Conservation (phyloP, 495 filamentous ascomycete species). For the Talaromyces ruber region DNA sequence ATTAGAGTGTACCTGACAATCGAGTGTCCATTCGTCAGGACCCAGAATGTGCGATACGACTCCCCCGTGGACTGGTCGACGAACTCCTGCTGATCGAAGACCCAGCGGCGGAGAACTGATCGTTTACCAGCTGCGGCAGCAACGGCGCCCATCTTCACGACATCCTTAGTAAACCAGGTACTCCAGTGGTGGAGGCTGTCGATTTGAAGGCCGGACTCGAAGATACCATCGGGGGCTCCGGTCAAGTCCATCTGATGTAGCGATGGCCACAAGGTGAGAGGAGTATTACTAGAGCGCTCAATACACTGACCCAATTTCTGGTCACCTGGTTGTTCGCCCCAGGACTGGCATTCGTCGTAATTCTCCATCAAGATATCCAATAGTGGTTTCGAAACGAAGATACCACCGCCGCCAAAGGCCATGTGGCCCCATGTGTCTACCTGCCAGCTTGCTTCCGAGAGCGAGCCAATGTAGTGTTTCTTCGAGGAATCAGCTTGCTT, state of each 20-base stretch:
- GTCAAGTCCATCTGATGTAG: conserved; percentile 57
- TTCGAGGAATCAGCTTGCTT: conserved; percentile 43
- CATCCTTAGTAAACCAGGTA: conserved; percentile 42
- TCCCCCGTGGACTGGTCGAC: conserved; percentile 30
- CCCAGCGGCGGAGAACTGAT: conserved; percentile 52
- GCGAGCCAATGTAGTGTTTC: conserved; percentile 51
- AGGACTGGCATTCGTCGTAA: conserved; percentile 44
- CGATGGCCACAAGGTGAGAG: conserved; percentile 47
- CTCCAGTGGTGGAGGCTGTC: conserved; percentile 62
- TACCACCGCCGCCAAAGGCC: conserved; percentile 62
- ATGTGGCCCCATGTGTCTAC: conserved; percentile 53
- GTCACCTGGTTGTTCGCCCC: conserved; percentile 47
- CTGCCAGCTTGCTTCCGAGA: conserved; percentile 54
- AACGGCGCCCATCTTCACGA: conserved; percentile 51
- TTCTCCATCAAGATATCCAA: conserved; percentile 43
- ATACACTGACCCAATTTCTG: conserved; percentile 56
- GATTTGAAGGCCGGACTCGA: conserved; percentile 49
- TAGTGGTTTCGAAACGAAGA: conserved; percentile 55
- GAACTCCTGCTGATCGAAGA: conserved; percentile 45
- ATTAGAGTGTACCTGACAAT: conserved; percentile 47
- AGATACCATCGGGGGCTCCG: conserved; percentile 53
- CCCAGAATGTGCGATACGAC: conserved; percentile 36
- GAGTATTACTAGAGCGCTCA: conserved; percentile 43
- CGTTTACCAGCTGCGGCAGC: conserved; percentile 49
- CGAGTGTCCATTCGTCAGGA: conserved; percentile 57